Percentiles rank a stretch among this genome's conserved stretches.
phyloP scores from a whole-genome alignment of 164 flowering plant species.

The Taxillus chinensis region DNA sequence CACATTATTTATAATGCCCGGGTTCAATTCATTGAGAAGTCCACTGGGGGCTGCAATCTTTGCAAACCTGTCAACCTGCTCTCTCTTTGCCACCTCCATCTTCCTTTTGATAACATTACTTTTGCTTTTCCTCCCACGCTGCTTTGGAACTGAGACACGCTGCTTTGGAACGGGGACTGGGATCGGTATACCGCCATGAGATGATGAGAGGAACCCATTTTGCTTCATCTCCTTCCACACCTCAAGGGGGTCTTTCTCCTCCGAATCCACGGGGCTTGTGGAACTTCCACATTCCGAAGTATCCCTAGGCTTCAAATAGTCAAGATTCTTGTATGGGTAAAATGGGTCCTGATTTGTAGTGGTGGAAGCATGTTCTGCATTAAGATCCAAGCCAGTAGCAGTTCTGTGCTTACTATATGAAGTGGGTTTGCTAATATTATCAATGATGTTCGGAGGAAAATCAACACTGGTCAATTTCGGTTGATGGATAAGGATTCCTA shows the following conservation, averaged over 20 bases:
- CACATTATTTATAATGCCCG: slow-evolving; percentile 92
- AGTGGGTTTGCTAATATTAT: slow-evolving; percentile 8
- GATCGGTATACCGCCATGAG: slow-evolving; percentile 45
- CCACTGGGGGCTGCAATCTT: slow-evolving; percentile 95
- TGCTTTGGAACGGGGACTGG: slow-evolving; percentile 30
- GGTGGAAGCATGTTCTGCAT: slow-evolving; percentile 38
- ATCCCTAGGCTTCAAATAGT: slow-evolving; percentile 28
- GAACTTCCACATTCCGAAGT: slow-evolving; percentile 65
- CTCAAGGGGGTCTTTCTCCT: slow-evolving; percentile 43
- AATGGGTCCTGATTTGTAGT: slow-evolving; percentile 28
- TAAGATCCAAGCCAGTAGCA: slow-evolving; percentile 34
- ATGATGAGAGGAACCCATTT: slow-evolving; percentile 64
- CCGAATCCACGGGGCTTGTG: slow-evolving; percentile 31
- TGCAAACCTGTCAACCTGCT: slow-evolving; percentile 69
- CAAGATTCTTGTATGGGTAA: slow-evolving; percentile 22
- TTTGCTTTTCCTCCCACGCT: slow-evolving; percentile 52
- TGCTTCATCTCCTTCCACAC: slow-evolving; percentile 82
- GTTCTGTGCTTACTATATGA: slow-evolving; percentile 10
- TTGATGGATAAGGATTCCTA: too few relatives aligned
- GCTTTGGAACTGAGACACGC: slow-evolving; percentile 40
- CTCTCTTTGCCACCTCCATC: slow-evolving; percentile 79
- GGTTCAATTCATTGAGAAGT: slow-evolving; percentile 71
- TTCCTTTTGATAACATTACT: slow-evolving; percentile 47
- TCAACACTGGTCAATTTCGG: slow-evolving; percentile 5
- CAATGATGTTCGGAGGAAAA: slow-evolving; percentile 1